Percentiles rank a stretch among this genome's conserved stretches.
Evolutionary conservation across 2,329 filamentous ascomycete species (phyloP).

Genomic region (Sclerotinia borealis): DNA sequence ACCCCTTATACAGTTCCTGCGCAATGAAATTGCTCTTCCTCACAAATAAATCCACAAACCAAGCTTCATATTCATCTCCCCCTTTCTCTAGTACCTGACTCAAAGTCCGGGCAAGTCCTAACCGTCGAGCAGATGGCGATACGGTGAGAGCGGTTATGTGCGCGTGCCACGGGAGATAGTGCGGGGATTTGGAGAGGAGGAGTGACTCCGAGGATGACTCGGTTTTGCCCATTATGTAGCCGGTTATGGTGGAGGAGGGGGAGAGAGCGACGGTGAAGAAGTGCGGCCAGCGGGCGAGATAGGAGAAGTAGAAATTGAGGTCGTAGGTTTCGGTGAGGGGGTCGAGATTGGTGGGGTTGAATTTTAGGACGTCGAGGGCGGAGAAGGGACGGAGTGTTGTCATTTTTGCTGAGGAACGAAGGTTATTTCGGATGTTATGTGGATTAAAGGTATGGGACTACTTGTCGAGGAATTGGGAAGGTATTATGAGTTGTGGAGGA

Average conservation of each 20-base stretch:
- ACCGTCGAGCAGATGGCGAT: conserved; percentile 74
- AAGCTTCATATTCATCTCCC: conserved; percentile 75
- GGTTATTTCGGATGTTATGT: neutral
- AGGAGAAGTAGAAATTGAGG: conserved; percentile 89
- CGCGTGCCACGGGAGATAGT: conserved; percentile 98
- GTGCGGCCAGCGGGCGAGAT: conserved; percentile 91
- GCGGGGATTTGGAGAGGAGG: conserved; percentile 66
- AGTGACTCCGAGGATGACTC: conserved; percentile 76
- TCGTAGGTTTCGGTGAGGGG: conserved; percentile 98
- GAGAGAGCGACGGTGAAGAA: conserved; percentile 91
- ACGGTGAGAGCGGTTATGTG: conserved; percentile 96
- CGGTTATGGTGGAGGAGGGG: conserved; percentile 79
- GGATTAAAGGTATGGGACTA: neutral
- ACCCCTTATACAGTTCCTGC: conserved; percentile 79
- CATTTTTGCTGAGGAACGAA: conserved; percentile 44
- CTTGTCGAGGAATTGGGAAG: neutral
- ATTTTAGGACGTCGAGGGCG: conserved; percentile 75
- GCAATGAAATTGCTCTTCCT: conserved; percentile 81
- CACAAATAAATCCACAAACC: conserved; percentile 96
- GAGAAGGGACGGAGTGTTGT: conserved; percentile 80
- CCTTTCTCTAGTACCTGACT: conserved; percentile 76
- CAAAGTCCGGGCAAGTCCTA: conserved; percentile 80
- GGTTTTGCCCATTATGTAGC: conserved; percentile 97
- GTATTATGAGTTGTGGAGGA: neutral
- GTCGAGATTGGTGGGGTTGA: conserved; percentile 94